Conservation (phyloP, 225 moss, liverwort and hornwort genomes). For the Polytrichum commune region DNA sequence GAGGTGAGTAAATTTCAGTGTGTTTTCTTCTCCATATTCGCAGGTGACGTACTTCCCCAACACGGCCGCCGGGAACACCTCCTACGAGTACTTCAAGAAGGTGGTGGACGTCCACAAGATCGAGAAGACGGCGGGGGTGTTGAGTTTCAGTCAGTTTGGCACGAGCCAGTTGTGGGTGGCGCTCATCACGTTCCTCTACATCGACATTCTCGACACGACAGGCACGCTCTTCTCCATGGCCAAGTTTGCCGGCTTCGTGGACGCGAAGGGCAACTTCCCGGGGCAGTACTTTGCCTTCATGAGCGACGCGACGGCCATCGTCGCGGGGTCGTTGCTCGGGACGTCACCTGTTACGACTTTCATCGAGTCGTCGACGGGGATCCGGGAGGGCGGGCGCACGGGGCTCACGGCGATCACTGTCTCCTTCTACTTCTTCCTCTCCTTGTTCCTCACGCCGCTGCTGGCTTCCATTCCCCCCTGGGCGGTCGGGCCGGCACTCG, state of each 20-base stretch:
- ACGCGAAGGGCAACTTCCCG: slow-evolving; percentile 73
- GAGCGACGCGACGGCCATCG: slow-evolving; percentile 88
- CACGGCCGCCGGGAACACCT: slow-evolving; percentile 43
- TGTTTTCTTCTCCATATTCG: not conserved
- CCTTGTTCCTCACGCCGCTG: slow-evolving; percentile 84
- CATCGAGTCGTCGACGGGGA: slow-evolving; percentile 89
- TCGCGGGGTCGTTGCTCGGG: slow-evolving; percentile 71
- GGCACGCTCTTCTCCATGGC: slow-evolving; percentile 96
- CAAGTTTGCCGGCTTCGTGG: slow-evolving; percentile 75
- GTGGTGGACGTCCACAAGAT: slow-evolving; percentile 91
- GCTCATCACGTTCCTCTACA: slow-evolving; percentile 83
- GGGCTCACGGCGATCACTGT: slow-evolving; percentile 81
- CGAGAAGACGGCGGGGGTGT: slow-evolving; percentile 63
- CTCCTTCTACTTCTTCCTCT: slow-evolving; percentile 65
- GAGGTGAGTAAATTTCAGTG: no score
- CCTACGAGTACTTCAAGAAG: slow-evolving; percentile 74
- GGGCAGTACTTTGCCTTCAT: slow-evolving; percentile 95
- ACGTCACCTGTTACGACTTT: slow-evolving; percentile 78
- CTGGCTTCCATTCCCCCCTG: slow-evolving; percentile 92
- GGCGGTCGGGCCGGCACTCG: slow-evolving; percentile 90
- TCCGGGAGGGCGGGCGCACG: slow-evolving; percentile 87
- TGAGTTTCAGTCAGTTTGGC: slow-evolving; percentile 70
- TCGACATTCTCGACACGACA: slow-evolving; percentile 89
- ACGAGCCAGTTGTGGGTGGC: slow-evolving; percentile 75
- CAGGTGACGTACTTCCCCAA: slow-evolving; percentile 84